Percentiles rank a stretch among this genome's conserved stretches.
These are phyloP conservation scores for Leptographium wingfieldii DNA, from an alignment of 2,329 filamentous ascomycete genomes.

Conservation along the genomic window DNA sequence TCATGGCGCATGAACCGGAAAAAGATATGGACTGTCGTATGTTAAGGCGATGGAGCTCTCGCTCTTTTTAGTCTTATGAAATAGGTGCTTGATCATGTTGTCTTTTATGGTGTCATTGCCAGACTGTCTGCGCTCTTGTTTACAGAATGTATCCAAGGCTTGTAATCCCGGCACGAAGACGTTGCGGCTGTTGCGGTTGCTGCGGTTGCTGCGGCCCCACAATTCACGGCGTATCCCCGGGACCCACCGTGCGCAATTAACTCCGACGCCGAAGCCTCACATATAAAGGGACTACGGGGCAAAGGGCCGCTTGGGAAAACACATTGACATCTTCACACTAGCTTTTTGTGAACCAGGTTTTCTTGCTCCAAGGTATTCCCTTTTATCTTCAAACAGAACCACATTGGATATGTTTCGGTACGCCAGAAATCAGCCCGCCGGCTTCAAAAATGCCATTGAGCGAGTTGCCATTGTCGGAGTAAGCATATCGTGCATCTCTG, in stretches of 20 bases:
- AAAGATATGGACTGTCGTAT: background rate
- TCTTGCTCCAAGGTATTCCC: background rate
- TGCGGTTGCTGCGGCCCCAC: background rate
- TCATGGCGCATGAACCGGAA: background rate
- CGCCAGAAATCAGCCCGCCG: conserved; percentile 12
- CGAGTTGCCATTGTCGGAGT: background rate
- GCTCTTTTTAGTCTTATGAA: background rate
- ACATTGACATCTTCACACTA: background rate
- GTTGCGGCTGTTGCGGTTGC: background rate
- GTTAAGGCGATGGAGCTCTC: background rate
- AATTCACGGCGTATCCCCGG: background rate
- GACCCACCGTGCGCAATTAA: background rate
- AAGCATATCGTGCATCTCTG: background rate
- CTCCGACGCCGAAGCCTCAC: background rate
- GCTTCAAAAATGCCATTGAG: conserved; percentile 14
- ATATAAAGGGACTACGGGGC: background rate
- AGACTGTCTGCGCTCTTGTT: background rate
- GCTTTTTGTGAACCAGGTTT: background rate
- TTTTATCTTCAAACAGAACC: background rate
- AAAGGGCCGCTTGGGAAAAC: background rate
- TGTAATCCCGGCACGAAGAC: background rate
- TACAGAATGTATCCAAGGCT: background rate
- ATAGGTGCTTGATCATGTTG: background rate
- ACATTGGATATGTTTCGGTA: conserved; percentile 3
- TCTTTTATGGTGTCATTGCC: background rate